Evolutionary conservation across 371 early-diverging fungal genomes (phyloP), one percentile per base, ranked within the genome.

Genomic region (Mucor piriformis): DNA sequence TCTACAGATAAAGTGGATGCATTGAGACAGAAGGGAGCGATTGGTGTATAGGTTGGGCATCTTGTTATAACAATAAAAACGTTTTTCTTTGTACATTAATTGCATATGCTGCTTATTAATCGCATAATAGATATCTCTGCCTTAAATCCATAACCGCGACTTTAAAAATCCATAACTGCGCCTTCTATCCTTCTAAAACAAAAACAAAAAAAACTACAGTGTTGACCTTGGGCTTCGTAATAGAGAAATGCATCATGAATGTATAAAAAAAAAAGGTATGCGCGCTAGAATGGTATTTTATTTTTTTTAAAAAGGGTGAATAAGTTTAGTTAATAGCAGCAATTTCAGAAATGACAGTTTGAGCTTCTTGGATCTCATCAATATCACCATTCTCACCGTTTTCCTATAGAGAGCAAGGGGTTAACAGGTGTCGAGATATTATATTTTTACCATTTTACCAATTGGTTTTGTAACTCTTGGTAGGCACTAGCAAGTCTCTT

Each of bases 401-500:
- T 62, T 77, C 70, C 76, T 77, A 64, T 18, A 49, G 6, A 12
- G 13, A 4, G 21, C 15, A 23, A 12, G 32, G 37, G 23, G n/a
- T 20, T n/a, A 20, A 6, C n/a, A 50, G 6, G 21, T 40, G 23
- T 34, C n/a, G 21, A 15, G 5, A 46, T 16, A 7, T 35, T 29
- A 8, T 18, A 25, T 34, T 16, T 25, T 32, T n/a, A n/a, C n/a
- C n/a, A n/a, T 15, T 20, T 67, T 73, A 80, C 83, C 48, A 77
- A 55, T 55, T 72, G 65, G 13, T 69, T 61, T 54, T 71, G 70
- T 18, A 91, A 77, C 11, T 85, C 88, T 53, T 78, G 59, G n/a
- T 81, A 64, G 6, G 92, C 90, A 21, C 48, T 70, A 4, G 64
- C 74, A 18, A 92, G 74, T 35, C 92, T 70, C 29, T 75, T 72